phyloP scores from a whole-genome alignment of 1,139 yeast genomes.

The Pneumocystis murina region DNA sequence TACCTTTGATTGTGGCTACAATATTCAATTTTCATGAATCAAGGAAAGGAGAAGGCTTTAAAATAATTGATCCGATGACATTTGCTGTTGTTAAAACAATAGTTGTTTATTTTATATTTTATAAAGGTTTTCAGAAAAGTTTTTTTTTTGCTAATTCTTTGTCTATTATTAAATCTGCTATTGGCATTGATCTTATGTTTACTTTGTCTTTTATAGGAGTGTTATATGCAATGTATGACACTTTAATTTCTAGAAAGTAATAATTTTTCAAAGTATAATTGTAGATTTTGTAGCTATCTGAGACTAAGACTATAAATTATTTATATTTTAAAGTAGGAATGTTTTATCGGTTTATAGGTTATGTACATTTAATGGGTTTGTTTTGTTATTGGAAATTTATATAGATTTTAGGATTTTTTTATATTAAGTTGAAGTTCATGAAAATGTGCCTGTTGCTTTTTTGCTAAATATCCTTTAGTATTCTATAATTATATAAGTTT shows the following conservation, averaged over 20 bases:
- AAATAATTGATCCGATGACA: slow-evolving; percentile 9
- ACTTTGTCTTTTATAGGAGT: slow-evolving; percentile 7
- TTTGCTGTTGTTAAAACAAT: slow-evolving; percentile 8
- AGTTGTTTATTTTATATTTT: slow-evolving; percentile 8
- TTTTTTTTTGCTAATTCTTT: slow-evolving; percentile 5
- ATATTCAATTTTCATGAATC: slow-evolving; percentile 7
- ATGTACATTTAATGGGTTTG: neutral
- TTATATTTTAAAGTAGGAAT: neutral
- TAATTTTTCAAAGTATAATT: neutral
- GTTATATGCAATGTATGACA: slow-evolving; percentile 9
- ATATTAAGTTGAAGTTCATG: slow-evolving; percentile 25
- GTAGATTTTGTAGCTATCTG: neutral
- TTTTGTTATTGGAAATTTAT: neutral
- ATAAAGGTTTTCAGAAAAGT: slow-evolving; percentile 4
- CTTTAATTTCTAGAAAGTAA: slow-evolving; percentile 1
- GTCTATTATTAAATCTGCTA: neutral
- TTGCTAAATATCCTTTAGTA: slow-evolving; percentile 37
- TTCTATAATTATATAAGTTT: slow-evolving; percentile 22
- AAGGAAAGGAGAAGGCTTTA: slow-evolving; percentile 1
- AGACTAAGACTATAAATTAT: neutral
- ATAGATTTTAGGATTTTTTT: neutral
- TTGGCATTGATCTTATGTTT: slow-evolving; percentile 4
- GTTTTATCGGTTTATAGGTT: neutral
- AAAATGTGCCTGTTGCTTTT: slow-evolving; percentile 48
- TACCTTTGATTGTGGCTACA: slow-evolving; percentile 6